A percentile compares a stretch with the other conserved stretches of the same genome.
These are phyloP conservation scores for Pestalotiopsis sp. DNA, from an alignment of 2,329 filamentous ascomycete species.

Conservation along the genomic window DNA sequence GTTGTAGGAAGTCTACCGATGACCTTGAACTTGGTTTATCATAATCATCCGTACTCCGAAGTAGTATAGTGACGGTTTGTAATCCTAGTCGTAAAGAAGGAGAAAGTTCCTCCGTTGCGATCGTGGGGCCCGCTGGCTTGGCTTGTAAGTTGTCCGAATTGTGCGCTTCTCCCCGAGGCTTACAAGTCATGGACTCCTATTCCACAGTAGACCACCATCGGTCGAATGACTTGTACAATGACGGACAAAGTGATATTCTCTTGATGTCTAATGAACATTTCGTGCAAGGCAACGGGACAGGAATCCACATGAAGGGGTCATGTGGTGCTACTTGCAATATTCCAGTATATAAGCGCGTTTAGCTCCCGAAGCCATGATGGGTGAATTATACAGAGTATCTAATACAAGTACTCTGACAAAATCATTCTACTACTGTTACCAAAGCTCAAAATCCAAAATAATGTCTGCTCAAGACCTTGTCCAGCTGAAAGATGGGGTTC, in stretches of 20 bases:
- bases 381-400: neutral
- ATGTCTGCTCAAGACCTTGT: conserved; percentile 3
- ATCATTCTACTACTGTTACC: neutral
- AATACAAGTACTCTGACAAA: neutral
- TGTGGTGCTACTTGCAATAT: too few species aligned
- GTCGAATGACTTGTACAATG: neutral
- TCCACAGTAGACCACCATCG: neutral
- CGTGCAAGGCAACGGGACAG: too few species aligned
- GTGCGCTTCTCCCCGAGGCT: neutral
- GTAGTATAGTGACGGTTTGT: neutral
- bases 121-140: neutral
- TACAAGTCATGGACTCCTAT: neutral
- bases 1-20: neutral
- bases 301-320: too few species aligned
- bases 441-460: neutral
- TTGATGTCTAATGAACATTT: too few species aligned
- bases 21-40: neutral
- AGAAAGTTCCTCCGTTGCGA: neutral
- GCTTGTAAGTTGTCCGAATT: neutral
- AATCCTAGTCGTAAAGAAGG: neutral
- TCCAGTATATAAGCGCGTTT: too few species aligned
- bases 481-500: conserved; percentile 28
- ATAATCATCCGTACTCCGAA: neutral
- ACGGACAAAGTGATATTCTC: too few species aligned
- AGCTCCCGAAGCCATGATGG: neutral